Base-by-base conservation (phyloP, 805 yeast genomes). In the Ogataea allantospora region DNA sequence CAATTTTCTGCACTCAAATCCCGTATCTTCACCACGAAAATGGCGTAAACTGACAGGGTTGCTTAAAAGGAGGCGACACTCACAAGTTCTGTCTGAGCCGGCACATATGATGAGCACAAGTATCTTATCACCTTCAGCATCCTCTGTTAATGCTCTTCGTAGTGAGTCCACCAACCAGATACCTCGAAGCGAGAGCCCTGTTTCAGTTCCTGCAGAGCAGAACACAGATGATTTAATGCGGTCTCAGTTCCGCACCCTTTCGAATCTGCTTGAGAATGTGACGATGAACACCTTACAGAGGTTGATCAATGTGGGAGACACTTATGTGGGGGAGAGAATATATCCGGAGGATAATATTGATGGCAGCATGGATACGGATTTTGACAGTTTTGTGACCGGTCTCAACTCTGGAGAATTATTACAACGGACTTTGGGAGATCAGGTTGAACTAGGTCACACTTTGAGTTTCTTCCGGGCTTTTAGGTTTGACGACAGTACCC, bases 381-480 rank as follows among this genome's bases (percentile, higher is more conserved):
- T 73, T 51, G 57, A 59, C 22, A 73, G 71, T 25, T 75, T 75
- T 43, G 46, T 74, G 6, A 44, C 52, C 6, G 68, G 55, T 1
- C 39, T 57, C 16, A 46, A 38, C 21, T 25, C 40, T 13, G 58
- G 51, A 9, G 38, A 54, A 31, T 36, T 57, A 13, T 35, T 57
- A 24, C 54, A 53, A 14, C 46, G 55, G 13, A 56, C 55, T 27
- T 36, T 57, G 26, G 58, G 55, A 10, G 25, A 40, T 10, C 70
- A 17, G 43, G 52, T 72, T 9, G 57, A 65, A 21, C 40, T 49
- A 44, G 37, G 46, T 25, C 43, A 49, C 36, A 46, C 42, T 20
- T 53, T 56, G 57, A 56, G 66, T 4, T 68, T 70, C 31, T 67
- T 68, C 41, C 54, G 73, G 24, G 75, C 74, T 0, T 70, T 68